Percentiles rank a stretch among this genome's conserved stretches.
phyloP scores from a whole-genome alignment of 768 basidiomycete genomes.

The Amanita phalloides region DNA sequence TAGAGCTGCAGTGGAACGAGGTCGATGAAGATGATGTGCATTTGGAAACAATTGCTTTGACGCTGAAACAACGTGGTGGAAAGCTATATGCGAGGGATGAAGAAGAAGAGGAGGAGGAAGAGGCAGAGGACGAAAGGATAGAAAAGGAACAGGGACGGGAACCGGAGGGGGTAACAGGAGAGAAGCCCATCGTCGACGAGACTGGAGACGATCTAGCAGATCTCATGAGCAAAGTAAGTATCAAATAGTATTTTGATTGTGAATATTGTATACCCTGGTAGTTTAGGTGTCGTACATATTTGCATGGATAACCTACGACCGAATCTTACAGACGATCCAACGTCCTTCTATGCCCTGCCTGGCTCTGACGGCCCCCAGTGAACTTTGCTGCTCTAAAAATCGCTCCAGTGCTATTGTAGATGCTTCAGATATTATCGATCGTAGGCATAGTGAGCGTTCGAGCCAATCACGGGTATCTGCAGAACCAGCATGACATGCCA shows the following conservation, averaged over 20 bases:
- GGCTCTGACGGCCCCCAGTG: constrained; percentile 34
- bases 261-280: constrained; percentile 1
- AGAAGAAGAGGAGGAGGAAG: constrained; percentile 72
- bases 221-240: constrained; percentile 53
- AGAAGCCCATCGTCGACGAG: constrained; percentile 14
- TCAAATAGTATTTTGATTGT: constrained; percentile 16
- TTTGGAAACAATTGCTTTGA: constrained; percentile 39
- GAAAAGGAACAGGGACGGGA: constrained; percentile 19
- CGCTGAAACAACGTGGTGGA: constrained; percentile 56
- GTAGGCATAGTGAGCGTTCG: constrained; percentile 33
- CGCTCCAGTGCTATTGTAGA: constrained; percentile 25
- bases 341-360: constrained; percentile 48
- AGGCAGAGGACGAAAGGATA: constrained; percentile 43
- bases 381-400: constrained; percentile 40
- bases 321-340: constrained; percentile 52
- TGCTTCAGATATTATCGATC: constrained; percentile 19
- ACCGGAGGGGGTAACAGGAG: constrained; percentile 17
- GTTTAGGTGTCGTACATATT: background rate
- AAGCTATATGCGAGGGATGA: constrained; percentile 62
- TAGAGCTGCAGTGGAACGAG: constrained; percentile 92
- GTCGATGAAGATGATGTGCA: constrained; percentile 67
- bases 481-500: constrained; percentile 29
- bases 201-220: constrained; percentile 52
- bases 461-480: constrained; percentile 36
- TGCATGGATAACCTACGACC: constrained; percentile 14